Evolutionary conservation across 768 basidiomycete genomes (phyloP).

Genomic region (Termitomyces sp.): DNA sequence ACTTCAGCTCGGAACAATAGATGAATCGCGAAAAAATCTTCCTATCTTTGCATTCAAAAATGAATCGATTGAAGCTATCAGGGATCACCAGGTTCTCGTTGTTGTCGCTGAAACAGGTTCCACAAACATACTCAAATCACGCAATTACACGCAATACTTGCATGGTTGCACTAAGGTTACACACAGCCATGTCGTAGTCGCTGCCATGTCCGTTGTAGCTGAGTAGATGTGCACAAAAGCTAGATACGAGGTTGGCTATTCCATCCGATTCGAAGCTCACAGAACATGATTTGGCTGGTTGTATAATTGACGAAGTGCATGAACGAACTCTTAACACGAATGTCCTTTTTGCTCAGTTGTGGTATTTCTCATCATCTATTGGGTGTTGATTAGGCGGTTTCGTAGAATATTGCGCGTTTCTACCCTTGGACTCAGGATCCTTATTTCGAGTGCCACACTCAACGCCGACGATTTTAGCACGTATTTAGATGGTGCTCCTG

Average conservation of each 20-base stretch:
- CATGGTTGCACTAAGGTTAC: constrained; percentile 98
- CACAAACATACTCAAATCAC: constrained; percentile 97
- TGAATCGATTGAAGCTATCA: constrained; percentile 82
- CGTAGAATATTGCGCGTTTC: constrained; percentile 94
- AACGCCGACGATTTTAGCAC: constrained; percentile 98
- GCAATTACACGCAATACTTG: constrained; percentile 94
- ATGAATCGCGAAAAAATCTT: constrained; percentile 88
- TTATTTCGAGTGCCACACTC: constrained; percentile 96
- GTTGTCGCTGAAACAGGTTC: constrained; percentile 99
- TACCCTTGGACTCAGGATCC: constrained; percentile 86
- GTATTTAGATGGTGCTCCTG: constrained; percentile 95
- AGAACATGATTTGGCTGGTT: constrained; percentile 93
- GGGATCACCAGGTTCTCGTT: constrained; percentile 90
- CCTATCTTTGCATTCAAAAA: constrained; percentile 91
- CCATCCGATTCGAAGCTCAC: constrained; percentile 99
- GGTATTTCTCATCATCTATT: constrained; percentile 14
- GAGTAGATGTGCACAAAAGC: constrained; percentile 98
- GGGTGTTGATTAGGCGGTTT: constrained; percentile 21
- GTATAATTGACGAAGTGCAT: constrained; percentile 99
- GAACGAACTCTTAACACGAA: constrained; percentile 97
- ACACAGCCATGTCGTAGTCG: constrained; percentile 98
- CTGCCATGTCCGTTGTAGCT: constrained; percentile 98
- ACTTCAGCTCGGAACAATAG: constrained; percentile 77
- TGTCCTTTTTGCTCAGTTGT: constrained; percentile 85
- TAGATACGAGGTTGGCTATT: constrained; percentile 99